These are phyloP conservation scores for Trichosporon asahii DNA, from an alignment of 1,284 basidiomycete species.

Conservation along the genomic window DNA sequence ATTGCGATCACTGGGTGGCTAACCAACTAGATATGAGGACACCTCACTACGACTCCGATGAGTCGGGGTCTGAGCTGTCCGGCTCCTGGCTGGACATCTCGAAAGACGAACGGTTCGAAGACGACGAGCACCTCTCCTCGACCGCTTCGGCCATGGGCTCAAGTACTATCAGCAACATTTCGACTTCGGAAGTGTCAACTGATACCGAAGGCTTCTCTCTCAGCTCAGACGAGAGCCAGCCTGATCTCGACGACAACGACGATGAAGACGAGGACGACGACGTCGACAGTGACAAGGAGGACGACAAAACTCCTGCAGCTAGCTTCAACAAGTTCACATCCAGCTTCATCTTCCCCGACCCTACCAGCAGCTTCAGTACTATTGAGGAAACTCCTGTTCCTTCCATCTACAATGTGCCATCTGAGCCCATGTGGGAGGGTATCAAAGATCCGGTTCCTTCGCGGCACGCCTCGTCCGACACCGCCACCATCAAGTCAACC, in stretches of 20 bases:
- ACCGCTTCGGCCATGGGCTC: slow-evolving; percentile 20
- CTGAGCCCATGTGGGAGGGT: neutral
- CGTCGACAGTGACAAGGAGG: neutral
- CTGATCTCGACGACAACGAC: neutral
- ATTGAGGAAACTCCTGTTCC: slow-evolving; percentile 12
- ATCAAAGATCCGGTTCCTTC: neutral
- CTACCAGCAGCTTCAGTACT: slow-evolving; percentile 12
- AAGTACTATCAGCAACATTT: slow-evolving; percentile 16
- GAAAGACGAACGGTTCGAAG: slow-evolving; percentile 14
- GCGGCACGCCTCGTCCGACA: neutral
- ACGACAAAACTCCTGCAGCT: slow-evolving; percentile 6
- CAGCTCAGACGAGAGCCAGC: slow-evolving; percentile 9
- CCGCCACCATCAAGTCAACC: neutral
- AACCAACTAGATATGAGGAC: slow-evolving; percentile 4
- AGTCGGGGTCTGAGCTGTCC: slow-evolving; percentile 5
- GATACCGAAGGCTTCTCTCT: slow-evolving; percentile 15
- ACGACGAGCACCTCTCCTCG: slow-evolving; percentile 16
- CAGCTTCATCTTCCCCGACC: slow-evolving; percentile 26
- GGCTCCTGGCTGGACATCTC: neutral
- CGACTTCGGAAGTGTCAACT: slow-evolving; percentile 12
- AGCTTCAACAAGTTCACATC: slow-evolving; percentile 16
- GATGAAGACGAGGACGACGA: slow-evolving; percentile 11
- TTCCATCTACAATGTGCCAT: slow-evolving; percentile 11
- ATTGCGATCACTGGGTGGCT: slow-evolving; percentile 23
- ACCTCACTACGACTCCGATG: slow-evolving; percentile 7